These are phyloP conservation scores for Cryptococcus sp. DNA, from an alignment of 1,284 basidiomycete genomes.

Conservation along the genomic window DNA sequence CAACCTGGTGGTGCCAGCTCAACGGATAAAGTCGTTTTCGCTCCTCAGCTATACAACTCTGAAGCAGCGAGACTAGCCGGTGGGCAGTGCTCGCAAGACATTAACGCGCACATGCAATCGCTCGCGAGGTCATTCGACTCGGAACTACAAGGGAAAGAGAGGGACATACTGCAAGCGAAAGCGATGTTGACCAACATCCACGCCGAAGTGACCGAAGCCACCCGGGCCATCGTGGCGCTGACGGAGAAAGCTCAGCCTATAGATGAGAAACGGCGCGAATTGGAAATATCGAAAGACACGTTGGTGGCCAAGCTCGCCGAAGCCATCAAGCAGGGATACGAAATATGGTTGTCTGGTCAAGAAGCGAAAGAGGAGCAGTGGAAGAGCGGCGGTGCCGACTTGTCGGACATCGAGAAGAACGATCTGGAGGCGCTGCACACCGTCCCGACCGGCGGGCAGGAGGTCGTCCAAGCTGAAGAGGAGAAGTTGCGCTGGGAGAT, in stretches of 20 bases:
- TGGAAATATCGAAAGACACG: conserved; percentile 67
- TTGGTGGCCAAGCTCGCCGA: conserved; percentile 74
- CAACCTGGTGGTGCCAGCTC: conserved; percentile 1
- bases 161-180: conserved; percentile 88
- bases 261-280: conserved; percentile 62
- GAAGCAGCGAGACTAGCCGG: conserved; percentile 84
- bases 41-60: conserved; percentile 74
- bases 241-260: conserved; percentile 67
- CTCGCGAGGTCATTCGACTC: conserved; percentile 92
- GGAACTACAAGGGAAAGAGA: conserved; percentile 88
- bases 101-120: conserved; percentile 82
- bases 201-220: conserved; percentile 86
- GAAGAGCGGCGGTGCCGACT: conserved; percentile 24
- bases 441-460: conserved; percentile 48
- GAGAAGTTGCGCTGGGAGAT: conserved; percentile 70
- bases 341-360: conserved; percentile 87
- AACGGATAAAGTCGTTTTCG: conserved; percentile 16
- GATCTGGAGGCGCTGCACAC: conserved; percentile 53
- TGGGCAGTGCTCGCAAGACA: conserved; percentile 79
- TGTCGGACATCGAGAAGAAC: conserved; percentile 43
- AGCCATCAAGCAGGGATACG: conserved; percentile 81
- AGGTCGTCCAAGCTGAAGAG: conserved; percentile 56
- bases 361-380: conserved; percentile 67
- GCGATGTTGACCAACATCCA: conserved; percentile 85
- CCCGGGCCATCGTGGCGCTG: conserved; percentile 71